Evolutionary conservation across 257 asterid species (phyloP), one percentile per base, ranked within the genome.

Genomic region (Thymus quinquecostatus): DNA sequence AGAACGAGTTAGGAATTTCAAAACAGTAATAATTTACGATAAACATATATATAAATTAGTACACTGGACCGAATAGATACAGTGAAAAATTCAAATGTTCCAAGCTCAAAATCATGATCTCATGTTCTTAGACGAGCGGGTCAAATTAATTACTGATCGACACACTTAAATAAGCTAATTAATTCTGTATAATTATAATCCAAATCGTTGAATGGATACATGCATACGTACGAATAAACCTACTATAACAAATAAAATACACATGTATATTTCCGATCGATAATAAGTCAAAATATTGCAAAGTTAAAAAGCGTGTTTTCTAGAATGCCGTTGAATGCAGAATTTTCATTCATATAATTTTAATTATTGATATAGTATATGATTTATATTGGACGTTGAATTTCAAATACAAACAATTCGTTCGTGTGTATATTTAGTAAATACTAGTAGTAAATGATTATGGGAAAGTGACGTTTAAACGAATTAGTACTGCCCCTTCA

Each of bases 261-360:
- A 34, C 4, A 34, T 8, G 21, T 21, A 51, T 51, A 51, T 51
- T 51, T 51, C 4, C 21, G 21, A 14, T 51, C 10, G 6, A 30
- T 14, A 30, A 51, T 51, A 51, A 1, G 71, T 70, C 83, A 74
- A 75, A 75, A 65, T 13, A 41, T 36, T 64, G 68, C 69, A 62
- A 43, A 44, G 12, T 7, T 44, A 2, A 69, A 51, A 38, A 45
- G 28, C 84, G 82, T 66, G 82, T 77, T 77, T 74, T 81, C 82
- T 77, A 70, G 78, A 74, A 77, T 70, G 21, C 9, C 60, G 9
- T 38, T 10, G 77, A 76, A 58, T 10, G 21, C 14, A 14, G 30
- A 51, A 51, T 51, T 51, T 51, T 53, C 10, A 53, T 53, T 21
- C 21, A 21, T 21, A 21, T 21, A 21, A 27, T 21, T 27, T 9